phyloP scores from a whole-genome alignment of 768 basidiomycete genomes.

The Boletus speciosus region DNA sequence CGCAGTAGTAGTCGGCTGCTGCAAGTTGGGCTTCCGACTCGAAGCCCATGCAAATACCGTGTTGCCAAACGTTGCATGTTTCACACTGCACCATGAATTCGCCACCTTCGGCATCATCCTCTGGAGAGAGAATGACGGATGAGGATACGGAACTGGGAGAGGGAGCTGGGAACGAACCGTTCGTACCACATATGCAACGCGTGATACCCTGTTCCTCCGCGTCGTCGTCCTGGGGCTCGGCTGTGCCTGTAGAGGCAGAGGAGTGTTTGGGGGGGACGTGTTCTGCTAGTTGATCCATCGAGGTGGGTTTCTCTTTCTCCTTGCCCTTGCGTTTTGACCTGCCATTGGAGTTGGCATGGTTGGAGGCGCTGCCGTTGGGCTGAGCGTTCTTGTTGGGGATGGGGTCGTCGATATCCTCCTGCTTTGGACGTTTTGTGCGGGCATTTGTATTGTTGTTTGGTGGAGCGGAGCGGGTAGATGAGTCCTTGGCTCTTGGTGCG shows the following conservation, averaged over 20 bases:
- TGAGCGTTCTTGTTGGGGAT: constrained; percentile 44
- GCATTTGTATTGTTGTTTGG: constrained; percentile 37
- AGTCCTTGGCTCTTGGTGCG: constrained; percentile 41
- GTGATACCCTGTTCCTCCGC: constrained; percentile 60
- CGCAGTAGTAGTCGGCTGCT: constrained; percentile 88
- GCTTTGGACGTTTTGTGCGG: constrained; percentile 61
- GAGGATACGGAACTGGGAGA: constrained; percentile 14
- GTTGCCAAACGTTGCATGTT: constrained; percentile 96
- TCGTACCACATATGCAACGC: constrained; percentile 82
- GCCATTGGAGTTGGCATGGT: constrained; percentile 34
- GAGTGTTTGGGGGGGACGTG: constrained; percentile 26
- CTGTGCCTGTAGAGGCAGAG: constrained; percentile 32
- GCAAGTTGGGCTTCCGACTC: constrained; percentile 71
- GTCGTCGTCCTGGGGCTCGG: constrained; percentile 39
- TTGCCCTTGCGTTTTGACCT: constrained; percentile 63
- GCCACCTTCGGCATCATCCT: constrained; percentile 78
- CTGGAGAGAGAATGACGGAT: constrained; percentile 38
- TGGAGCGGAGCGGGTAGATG: constrained; percentile 38
- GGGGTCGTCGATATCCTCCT: constrained; percentile 68
- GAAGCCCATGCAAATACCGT: constrained; percentile 94
- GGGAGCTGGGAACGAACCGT: constrained; percentile 47
- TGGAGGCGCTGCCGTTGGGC: constrained; percentile 29
- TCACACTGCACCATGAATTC: constrained; percentile 99
- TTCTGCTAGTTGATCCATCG: constrained; percentile 30
- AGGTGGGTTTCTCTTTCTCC: constrained; percentile 54